Evolutionary conservation across 345 rosid genomes (phyloP).

Genomic region (Reutealis trisperma): DNA sequence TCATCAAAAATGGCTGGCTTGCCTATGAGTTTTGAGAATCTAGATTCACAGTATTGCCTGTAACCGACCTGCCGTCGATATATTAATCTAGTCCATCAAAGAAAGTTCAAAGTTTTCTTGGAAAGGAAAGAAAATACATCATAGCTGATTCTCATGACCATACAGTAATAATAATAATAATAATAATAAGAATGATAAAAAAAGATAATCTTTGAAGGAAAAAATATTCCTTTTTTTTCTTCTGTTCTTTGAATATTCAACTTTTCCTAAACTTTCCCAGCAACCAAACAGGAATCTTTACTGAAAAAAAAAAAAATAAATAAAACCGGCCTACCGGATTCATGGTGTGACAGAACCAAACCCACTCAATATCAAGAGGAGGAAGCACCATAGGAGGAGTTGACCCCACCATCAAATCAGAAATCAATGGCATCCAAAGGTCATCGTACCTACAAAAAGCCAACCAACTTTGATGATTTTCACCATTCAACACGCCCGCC

Average conservation of each 20-base stretch:
- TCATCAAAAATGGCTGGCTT: slow-evolving; percentile 71
- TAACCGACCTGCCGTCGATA: slow-evolving; percentile 51
- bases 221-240: background rate
- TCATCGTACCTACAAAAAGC: slow-evolving; percentile 64
- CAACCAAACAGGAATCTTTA: slow-evolving; percentile 29
- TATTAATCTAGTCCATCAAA: too few species aligned
- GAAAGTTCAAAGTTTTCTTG: too few species aligned
- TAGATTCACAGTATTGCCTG: slow-evolving; percentile 61
- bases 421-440: slow-evolving; percentile 94
- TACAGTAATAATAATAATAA: background rate
- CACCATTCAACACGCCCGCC: background rate
- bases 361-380: slow-evolving; percentile 94
- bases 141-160: background rate
- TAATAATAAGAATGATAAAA: background rate
- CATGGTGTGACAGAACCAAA: slow-evolving; percentile 92
- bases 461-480: background rate
- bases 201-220: background rate
- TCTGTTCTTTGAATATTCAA: too few species aligned
- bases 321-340: slow-evolving; percentile 57
- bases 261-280: slow-evolving; percentile 23
- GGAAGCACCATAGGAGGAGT: slow-evolving; percentile 72
- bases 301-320: background rate
- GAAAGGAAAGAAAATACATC: background rate
- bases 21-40: slow-evolving; percentile 79
- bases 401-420: slow-evolving; percentile 65